These are phyloP conservation scores for Bassia scoparia DNA, from an alignment of 148 eudicot genomes.

Conservation along the genomic window DNA sequence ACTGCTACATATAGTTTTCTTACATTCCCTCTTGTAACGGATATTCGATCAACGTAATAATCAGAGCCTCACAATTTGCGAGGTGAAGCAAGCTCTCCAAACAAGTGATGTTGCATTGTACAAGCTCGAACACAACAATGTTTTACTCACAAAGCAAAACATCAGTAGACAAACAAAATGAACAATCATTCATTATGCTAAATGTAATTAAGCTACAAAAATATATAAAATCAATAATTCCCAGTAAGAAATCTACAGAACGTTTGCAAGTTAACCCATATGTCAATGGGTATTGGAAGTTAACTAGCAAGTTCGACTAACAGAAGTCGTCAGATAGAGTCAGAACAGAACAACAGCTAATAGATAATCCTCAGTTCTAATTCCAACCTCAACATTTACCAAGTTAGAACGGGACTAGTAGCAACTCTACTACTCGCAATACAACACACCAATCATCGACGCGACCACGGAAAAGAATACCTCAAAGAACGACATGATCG, in stretches of 20 bases:
- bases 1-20: background rate
- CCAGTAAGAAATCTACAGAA: background rate
- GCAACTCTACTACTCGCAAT: constrained; percentile 56
- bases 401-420: constrained; percentile 61
- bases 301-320: too few species aligned
- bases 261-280: background rate
- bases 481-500: constrained; percentile 50
- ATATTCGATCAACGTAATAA: too few species aligned
- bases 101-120: too few species aligned
- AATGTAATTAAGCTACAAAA: background rate
- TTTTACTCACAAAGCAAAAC: too few species aligned
- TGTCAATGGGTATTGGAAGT: background rate
- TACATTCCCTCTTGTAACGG: too few species aligned
- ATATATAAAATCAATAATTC: too few species aligned
- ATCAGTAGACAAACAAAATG: background rate
- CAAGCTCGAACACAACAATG: too few species aligned
- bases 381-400: constrained; percentile 28
- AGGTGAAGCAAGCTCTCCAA: too few species aligned
- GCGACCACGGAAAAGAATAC: constrained; percentile 72
- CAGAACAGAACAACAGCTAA: constrained; percentile 9
- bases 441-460: too few species aligned
- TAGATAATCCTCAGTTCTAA: background rate
- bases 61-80: too few species aligned
- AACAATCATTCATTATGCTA: background rate
- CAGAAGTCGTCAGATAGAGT: constrained; percentile 7